phyloP scores from a whole-genome alignment of 148 eudicot genomes.

The Cornus florida region DNA sequence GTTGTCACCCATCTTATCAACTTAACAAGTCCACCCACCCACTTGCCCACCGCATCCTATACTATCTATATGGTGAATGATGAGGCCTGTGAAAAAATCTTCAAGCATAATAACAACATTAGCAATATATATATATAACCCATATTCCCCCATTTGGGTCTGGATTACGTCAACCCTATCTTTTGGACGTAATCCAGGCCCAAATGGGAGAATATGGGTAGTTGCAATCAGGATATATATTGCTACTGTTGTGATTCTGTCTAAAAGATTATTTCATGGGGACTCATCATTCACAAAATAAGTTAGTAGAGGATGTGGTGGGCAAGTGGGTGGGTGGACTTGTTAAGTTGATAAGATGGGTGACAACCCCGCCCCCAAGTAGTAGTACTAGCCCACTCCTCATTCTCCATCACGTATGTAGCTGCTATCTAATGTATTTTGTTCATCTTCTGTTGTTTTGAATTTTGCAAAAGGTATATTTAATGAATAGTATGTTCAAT shows the following conservation, averaged over 20 bases:
- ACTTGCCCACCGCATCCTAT: not conserved
- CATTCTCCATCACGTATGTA: not conserved
- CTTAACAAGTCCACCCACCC: not conserved
- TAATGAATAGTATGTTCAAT: not conserved
- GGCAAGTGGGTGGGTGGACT: not conserved
- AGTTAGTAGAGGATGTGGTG: not conserved
- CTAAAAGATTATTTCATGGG: constrained; percentile 16
- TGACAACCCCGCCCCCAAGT: not conserved
- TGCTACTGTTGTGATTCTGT: constrained; percentile 24
- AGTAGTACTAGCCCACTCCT: not conserved
- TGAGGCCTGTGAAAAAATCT: constrained; percentile 17
- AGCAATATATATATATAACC: constrained; percentile 2
- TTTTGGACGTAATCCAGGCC: constrained; percentile 10
- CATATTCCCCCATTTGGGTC: constrained; percentile 13
- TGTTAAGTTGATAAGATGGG: not conserved
- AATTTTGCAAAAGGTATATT: not conserved
- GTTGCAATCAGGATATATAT: constrained; percentile 5
- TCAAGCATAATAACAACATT: constrained; percentile 25
- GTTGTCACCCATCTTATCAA: not conserved
- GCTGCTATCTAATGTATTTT: too few relatives aligned
- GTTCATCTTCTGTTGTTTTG: not conserved
- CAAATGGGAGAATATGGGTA: constrained; percentile 10
- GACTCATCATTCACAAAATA: constrained; percentile 6
- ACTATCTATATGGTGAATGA: not conserved
- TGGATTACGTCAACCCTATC: constrained; percentile 14